Conservation (phyloP, 306 rosid species). For the Biancaea sappan region DNA sequence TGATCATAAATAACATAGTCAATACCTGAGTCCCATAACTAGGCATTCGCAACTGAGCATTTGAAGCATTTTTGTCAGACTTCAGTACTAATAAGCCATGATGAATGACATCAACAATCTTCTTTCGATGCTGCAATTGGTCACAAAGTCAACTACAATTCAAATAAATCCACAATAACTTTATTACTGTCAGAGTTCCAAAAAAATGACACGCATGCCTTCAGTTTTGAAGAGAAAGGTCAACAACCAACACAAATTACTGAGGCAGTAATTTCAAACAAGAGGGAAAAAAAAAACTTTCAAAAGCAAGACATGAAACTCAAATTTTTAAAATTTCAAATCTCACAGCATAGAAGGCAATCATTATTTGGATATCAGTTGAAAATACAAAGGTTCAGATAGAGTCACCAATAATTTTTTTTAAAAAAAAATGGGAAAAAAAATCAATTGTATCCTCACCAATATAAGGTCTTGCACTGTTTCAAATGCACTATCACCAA, state of each 20-base stretch:
- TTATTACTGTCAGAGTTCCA: constrained; percentile 7
- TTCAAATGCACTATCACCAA: constrained; percentile 89
- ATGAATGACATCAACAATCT: constrained; percentile 79
- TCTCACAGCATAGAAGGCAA: constrained; percentile 23
- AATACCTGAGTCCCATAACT: constrained; percentile 95
- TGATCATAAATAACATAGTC: constrained; percentile 17
- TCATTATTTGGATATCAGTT: constrained; percentile 8
- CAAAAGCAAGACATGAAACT: constrained; percentile 20
- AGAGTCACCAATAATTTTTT: constrained; percentile 20
- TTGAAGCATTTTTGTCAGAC: constrained; percentile 68
- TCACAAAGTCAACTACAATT: constrained; percentile 16
- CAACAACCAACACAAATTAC: constrained; percentile 12
- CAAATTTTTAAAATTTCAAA: constrained; percentile 3
- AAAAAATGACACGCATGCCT: constrained; percentile 8
- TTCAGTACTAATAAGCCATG: constrained; percentile 68
- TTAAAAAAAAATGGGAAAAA: neutral
- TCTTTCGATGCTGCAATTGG: constrained; percentile 75
- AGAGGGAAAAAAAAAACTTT: constrained; percentile 14
- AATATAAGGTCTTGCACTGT: constrained; percentile 79
- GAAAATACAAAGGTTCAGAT: constrained; percentile 22
- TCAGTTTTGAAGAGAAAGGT: constrained; percentile 25
- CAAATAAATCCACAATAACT: constrained; percentile 27
- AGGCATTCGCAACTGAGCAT: constrained; percentile 91
- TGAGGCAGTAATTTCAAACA: constrained; percentile 5
- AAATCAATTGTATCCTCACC: constrained; percentile 49